These are phyloP conservation scores for Aplosporella prunicola DNA, from an alignment of 2,329 filamentous ascomycete species.

Conservation along the genomic window DNA sequence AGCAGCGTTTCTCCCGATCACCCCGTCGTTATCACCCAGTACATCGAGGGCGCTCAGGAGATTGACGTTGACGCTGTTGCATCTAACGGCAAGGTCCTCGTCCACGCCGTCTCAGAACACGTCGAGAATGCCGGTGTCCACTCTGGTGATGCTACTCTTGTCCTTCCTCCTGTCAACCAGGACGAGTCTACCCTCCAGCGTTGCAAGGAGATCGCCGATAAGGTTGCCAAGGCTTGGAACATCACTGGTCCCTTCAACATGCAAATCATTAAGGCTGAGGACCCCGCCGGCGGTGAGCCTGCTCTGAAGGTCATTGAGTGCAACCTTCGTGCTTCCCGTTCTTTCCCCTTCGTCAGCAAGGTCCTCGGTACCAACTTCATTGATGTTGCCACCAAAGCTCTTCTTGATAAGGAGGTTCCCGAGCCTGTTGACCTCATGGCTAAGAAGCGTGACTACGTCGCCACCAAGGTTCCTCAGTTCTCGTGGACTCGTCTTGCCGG, in stretches of 20 bases:
- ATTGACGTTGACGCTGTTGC: slow-evolving; percentile 95
- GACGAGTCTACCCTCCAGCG: slow-evolving; percentile 70
- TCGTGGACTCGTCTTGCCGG: slow-evolving; percentile 96
- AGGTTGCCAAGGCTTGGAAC: slow-evolving; percentile 93
- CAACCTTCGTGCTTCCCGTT: slow-evolving; percentile 92
- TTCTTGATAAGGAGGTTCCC: slow-evolving; percentile 77
- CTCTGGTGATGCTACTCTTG: slow-evolving; percentile 91
- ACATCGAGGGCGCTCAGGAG: slow-evolving; percentile 92
- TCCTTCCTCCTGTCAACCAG: slow-evolving; percentile 76
- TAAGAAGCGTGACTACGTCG: slow-evolving; percentile 79
- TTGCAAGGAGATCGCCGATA: slow-evolving; percentile 89
- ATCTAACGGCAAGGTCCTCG: slow-evolving; percentile 71
- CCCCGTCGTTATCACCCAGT: slow-evolving; percentile 96
- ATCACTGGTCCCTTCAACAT: slow-evolving; percentile 99
- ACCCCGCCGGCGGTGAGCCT: slow-evolving; percentile 63
- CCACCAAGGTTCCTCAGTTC: slow-evolving; percentile 98
- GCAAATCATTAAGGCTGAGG: slow-evolving; percentile 93
- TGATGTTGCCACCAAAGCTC: slow-evolving; percentile 84
- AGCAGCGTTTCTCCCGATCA: slow-evolving; percentile 89
- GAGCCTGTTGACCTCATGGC: slow-evolving; percentile 82
- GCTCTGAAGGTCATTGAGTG: slow-evolving; percentile 94
- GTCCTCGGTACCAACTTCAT: slow-evolving; percentile 96
- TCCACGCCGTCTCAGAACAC: slow-evolving; percentile 93
- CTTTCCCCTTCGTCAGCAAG: slow-evolving; percentile 97
- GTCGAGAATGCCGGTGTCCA: slow-evolving; percentile 96